phyloP scores from a whole-genome alignment of 2,329 filamentous ascomycete species.

The Phialophora macrospora region DNA sequence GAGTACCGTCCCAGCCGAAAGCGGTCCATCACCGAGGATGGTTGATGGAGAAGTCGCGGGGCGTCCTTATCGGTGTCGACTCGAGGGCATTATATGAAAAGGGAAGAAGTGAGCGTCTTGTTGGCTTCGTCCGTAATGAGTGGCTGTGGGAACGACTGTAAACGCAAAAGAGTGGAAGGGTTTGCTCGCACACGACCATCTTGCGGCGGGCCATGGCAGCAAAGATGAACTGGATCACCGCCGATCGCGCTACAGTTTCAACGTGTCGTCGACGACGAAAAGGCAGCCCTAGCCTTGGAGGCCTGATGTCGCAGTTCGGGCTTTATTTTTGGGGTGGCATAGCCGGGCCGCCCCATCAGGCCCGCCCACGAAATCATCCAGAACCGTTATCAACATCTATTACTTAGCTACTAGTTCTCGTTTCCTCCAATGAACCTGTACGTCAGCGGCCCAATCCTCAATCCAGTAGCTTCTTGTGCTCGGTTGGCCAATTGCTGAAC shows the following conservation, averaged over 20 bases:
- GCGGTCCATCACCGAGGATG: conserved; percentile 9
- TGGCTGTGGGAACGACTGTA: background rate
- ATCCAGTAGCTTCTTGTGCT: too few relatives aligned
- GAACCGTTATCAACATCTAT: too few relatives aligned
- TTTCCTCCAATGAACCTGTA: too few relatives aligned
- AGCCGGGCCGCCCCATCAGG: too few relatives aligned
- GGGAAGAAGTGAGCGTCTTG: background rate
- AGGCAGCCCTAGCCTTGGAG: background rate
- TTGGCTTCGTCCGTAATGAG: background rate
- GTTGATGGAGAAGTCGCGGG: background rate
- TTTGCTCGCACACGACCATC: background rate
- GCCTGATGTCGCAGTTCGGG: too few relatives aligned
- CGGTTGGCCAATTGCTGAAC: too few relatives aligned
- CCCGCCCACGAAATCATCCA: too few relatives aligned
- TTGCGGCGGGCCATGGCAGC: background rate
- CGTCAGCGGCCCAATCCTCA: too few relatives aligned
- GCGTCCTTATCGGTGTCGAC: background rate
- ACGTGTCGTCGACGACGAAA: background rate
- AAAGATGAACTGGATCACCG: background rate
- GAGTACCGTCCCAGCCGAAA: conserved; percentile 13
- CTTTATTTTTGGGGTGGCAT: too few relatives aligned
- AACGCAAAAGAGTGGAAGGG: background rate
- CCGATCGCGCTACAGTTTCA: background rate
- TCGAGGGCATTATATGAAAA: background rate
- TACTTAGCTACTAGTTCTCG: too few relatives aligned